Evolutionary conservation across 2,329 filamentous ascomycete species (phyloP).

Genomic region (Macrophomina tecta): DNA sequence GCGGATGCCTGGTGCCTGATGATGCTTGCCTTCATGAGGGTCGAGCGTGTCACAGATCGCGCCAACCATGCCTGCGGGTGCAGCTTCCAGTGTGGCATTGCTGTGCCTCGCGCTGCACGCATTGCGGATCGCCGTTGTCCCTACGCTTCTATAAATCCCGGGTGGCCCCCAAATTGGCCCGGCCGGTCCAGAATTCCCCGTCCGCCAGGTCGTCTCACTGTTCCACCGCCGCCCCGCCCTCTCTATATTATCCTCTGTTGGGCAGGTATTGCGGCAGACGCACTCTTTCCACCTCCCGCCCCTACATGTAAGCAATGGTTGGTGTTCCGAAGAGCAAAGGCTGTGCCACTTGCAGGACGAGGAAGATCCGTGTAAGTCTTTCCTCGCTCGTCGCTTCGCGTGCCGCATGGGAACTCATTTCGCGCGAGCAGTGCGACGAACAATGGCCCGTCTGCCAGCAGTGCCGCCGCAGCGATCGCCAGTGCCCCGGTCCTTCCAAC

Average conservation of each 20-base stretch:
- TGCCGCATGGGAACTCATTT: slow-evolving; percentile 24
- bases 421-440: slow-evolving; percentile 38
- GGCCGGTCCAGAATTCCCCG: not conserved
- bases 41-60: slow-evolving; percentile 11
- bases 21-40: not conserved
- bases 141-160: slow-evolving; percentile 11
- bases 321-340: slow-evolving; percentile 27
- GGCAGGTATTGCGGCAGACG: slow-evolving; percentile 1
- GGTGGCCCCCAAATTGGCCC: slow-evolving; percentile 9
- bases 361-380: slow-evolving; percentile 27
- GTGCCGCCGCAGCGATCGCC: slow-evolving; percentile 43
- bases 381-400: not conserved
- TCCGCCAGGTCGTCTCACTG: not conserved
- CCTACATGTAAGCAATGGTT: slow-evolving; percentile 21
- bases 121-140: not conserved
- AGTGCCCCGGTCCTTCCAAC: slow-evolving; percentile 39
- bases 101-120: slow-evolving; percentile 2
- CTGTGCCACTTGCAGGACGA: slow-evolving; percentile 20
- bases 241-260: not conserved
- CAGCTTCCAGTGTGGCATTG: not conserved
- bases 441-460: slow-evolving; percentile 43
- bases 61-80: not conserved
- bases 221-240: not conserved
- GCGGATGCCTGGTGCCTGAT: slow-evolving; percentile 16
- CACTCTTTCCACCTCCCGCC: not conserved